Evolutionary conservation across 352 stramenopile genomes (phyloP), one percentile per base, ranked within the genome.

Genomic region (Phytophthora cryptogea): DNA sequence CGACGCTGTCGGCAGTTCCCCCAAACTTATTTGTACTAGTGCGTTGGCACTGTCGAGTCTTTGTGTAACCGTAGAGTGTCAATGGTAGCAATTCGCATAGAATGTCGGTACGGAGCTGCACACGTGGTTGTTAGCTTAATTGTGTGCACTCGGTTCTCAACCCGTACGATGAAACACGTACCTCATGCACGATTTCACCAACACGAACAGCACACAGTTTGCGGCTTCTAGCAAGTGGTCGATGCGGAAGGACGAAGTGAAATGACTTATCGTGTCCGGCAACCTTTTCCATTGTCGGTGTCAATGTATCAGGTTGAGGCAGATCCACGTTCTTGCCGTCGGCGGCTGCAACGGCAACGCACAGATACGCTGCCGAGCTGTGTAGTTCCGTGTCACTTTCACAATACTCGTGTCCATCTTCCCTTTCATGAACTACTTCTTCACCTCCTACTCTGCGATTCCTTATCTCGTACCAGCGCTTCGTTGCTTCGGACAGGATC

Each of bases 61-160:
- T 44, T 7, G 2, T 33, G 14, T 13, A 16, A 1, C 68, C 66
- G 9, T 80, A 78, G 1, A 87, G 54, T 9, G 66, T 78, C 5
- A 70, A 49, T 6, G 63, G 60, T 4, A 89, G 50, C 17, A 87
- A 53, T 27, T 83, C 60, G 27, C 66, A 56, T 11, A 89, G 43
- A 47, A 70, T 50, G 28, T 67, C 63, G 1, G 65, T 72, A 40
- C 61, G 63, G 11, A 64, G 48, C 72, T 80, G 57, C 42, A 2
- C 20, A 23, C 20, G 20, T 3, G 20, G 20, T 23, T 23, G 20
- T 23, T 23, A 23, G 20, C 20, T 23, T 23, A 23, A 2, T 23
- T 23, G 20, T 23, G 20, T 23, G 20, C 20, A 23, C 20, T 23
- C 20, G 20, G 20, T 23, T 23, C 20, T 23, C 20, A 23, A 23